These are phyloP conservation scores for Cyberlindnera sargentensis DNA, from an alignment of 805 yeast genomes.

Conservation along the genomic window DNA sequence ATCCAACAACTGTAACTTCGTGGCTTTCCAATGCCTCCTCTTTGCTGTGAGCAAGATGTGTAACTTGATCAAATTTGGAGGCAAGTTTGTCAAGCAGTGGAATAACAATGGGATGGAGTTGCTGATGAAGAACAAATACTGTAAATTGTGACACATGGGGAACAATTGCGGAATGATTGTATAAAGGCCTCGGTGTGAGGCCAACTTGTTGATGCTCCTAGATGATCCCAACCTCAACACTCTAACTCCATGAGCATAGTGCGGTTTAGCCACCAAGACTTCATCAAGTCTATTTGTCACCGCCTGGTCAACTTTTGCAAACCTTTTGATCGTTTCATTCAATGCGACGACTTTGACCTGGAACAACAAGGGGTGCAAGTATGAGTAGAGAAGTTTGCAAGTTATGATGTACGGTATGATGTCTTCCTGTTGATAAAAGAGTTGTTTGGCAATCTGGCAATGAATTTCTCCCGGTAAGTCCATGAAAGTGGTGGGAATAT, in stretches of 20 bases:
- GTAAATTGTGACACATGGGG: constrained; percentile 8
- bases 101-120: constrained; percentile 5
- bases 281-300: not conserved
- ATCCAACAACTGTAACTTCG: not conserved
- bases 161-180: not conserved
- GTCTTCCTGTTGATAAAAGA: constrained; percentile 3
- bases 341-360: not conserved
- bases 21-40: not conserved
- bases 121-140: not conserved
- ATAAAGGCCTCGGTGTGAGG: not conserved
- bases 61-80: constrained; percentile 5
- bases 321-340: not conserved
- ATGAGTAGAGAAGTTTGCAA: not conserved
- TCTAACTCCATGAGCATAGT: not conserved
- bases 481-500: not conserved
- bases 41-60: constrained; percentile 1
- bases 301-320: not conserved
- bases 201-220: not conserved
- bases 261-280: not conserved
- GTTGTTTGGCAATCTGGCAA: constrained; percentile 4
- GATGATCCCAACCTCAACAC: not conserved
- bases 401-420: constrained; percentile 7
- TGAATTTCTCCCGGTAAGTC: constrained; percentile 15
- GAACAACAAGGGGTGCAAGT: not conserved
- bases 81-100: constrained; percentile 3